Percentiles rank a stretch among this genome's conserved stretches.
These are phyloP conservation scores for Melaleuca alternifolia DNA, from an alignment of 345 rosid species.

Conservation along the genomic window DNA sequence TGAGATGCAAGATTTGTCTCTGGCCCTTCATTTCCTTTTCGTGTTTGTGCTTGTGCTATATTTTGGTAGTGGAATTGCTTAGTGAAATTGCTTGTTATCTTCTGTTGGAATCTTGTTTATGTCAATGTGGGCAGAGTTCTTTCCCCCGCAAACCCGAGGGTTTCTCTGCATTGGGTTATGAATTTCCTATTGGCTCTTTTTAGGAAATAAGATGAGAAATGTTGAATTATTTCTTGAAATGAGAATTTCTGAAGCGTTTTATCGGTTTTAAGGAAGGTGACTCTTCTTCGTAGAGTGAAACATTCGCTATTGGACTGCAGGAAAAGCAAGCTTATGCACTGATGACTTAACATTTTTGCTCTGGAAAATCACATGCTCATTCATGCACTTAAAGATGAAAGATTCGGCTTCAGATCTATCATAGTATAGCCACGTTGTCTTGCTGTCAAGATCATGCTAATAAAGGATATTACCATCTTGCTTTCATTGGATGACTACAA, in stretches of 20 bases:
- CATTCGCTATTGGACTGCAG: background rate
- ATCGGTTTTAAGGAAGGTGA: background rate
- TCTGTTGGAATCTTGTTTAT: background rate
- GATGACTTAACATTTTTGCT: background rate
- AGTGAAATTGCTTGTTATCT: background rate
- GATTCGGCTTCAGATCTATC: background rate
- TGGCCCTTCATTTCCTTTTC: background rate
- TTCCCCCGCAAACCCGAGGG: background rate
- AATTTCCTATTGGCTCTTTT: background rate
- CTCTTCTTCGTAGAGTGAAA: background rate
- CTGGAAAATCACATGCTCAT: background rate
- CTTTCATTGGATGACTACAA: background rate
- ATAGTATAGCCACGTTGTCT: background rate
- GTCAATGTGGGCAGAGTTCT: background rate
- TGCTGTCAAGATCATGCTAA: background rate
- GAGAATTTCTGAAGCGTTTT: background rate
- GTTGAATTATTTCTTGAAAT: background rate
- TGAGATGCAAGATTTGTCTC: background rate
- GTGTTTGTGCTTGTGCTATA: background rate
- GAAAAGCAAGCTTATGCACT: background rate
- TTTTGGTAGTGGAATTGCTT: background rate
- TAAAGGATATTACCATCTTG: background rate
- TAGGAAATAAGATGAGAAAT: background rate
- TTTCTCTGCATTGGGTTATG: background rate
- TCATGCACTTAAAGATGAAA: background rate